Evolutionary conservation across 192 early-diverging fungal genomes (phyloP).

Genomic region (Podila clonocystis): DNA sequence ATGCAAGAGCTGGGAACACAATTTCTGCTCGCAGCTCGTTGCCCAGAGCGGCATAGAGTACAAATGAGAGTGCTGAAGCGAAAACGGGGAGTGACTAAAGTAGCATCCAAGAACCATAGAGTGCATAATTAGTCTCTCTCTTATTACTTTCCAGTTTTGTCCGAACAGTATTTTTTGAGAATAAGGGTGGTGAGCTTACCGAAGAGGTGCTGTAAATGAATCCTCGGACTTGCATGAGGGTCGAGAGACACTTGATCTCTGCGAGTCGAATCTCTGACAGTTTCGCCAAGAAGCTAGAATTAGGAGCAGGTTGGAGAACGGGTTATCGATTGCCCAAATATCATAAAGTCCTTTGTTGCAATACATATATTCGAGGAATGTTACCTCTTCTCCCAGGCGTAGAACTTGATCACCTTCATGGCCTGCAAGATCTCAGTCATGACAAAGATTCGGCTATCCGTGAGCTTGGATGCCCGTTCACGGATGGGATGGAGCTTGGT

Average conservation of each 20-base stretch:
- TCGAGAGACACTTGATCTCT: conserved; percentile 85
- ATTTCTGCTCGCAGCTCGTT: conserved; percentile 43
- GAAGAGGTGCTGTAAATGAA: conserved; percentile 67
- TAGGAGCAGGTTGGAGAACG: neutral
- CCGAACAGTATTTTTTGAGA: too few species aligned
- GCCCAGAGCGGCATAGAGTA: conserved; percentile 49
- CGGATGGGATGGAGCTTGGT: conserved; percentile 77
- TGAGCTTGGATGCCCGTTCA: conserved; percentile 56
- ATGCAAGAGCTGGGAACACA: conserved; percentile 56
- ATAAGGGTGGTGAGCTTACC: conserved; percentile 8
- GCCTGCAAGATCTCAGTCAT: conserved; percentile 66
- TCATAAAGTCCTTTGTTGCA: neutral
- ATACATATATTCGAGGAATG: neutral
- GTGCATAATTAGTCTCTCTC: too few species aligned
- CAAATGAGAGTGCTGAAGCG: conserved; percentile 56
- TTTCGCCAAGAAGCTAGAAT: conserved; percentile 29
- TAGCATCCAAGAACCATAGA: neutral
- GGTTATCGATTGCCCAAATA: too few species aligned
- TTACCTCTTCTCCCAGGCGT: conserved; percentile 63
- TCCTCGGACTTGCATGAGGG: conserved; percentile 73
- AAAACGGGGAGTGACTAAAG: conserved; percentile 48
- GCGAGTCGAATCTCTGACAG: conserved; percentile 47
- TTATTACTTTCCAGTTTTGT: too few species aligned
- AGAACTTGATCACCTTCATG: conserved; percentile 73
- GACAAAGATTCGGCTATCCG: conserved; percentile 60